Evolutionary conservation across 2,329 filamentous ascomycete species (phyloP), one percentile per base, ranked within the genome.

Genomic region (Catunica adiposa): DNA sequence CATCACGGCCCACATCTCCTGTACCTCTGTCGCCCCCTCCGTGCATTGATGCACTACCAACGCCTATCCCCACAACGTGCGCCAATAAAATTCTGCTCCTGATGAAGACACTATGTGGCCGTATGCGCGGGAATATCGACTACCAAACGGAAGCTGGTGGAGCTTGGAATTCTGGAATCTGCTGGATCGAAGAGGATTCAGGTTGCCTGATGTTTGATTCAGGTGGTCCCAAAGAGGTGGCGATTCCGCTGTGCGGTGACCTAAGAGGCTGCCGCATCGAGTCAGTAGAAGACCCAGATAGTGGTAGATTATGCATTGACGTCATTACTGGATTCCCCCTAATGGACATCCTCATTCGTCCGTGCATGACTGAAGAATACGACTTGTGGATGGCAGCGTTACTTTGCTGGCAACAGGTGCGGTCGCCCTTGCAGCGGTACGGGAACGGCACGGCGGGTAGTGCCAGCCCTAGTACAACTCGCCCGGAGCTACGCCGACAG

Each of bases 371-470:
- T 31, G 77, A 81, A 20, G 84, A 90, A 63, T 79, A 83, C 61
- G 84, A 90, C 62, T 73, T 83, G 22, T 92, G 86, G 86, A 78
- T 89, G 56, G 86, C 86, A 14, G 86, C 86, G 6, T 68, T 92
- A 47, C 72, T 90, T 31, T 87, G 83, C 64, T 92, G 86, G 86
- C 84, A 89, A 65, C 84, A 87, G 60, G 73, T 88, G 58, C 77
- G 79, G 23, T 73, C 74, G 9, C 74, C 74, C 11, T 69, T 77
- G 23, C 31, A 29, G 57, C 78, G 76, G 61, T 71, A 78, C 60
- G 67, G 72, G 25, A 56, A 15, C 15, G 29, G 29, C 29, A 75
- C 58, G 51, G 64, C 60, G 55, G 51, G 54, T 29, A 54, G 46
- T n/a, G 63, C 68, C n/a, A 69, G 62, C 55, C 64, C 66, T 20